Conservation (phyloP, 2,329 filamentous ascomycete genomes). For the Plenodomus biglobosus region DNA sequence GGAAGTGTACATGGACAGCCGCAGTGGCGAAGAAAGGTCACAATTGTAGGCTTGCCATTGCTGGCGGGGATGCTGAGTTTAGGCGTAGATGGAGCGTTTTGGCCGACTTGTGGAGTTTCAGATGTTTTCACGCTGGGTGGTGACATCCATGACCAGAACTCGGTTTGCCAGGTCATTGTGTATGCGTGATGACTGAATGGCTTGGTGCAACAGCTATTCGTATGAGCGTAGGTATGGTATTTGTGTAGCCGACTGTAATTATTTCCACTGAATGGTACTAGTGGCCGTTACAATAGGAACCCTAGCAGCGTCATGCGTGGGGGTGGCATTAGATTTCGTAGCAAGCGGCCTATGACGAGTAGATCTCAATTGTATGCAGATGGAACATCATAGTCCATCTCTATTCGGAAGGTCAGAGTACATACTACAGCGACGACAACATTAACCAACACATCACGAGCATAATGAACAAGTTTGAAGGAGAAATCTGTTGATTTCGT, state of each 20-base stretch:
- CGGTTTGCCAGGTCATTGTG: constrained; percentile 45
- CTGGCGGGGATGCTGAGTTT: constrained; percentile 56
- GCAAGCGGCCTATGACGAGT: neutral
- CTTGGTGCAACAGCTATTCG: neutral
- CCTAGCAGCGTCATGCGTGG: constrained; percentile 14
- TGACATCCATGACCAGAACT: constrained; percentile 48
- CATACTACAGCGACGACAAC: neutral
- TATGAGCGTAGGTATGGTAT: neutral
- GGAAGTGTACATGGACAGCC: constrained; percentile 67
- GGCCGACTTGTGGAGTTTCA: constrained; percentile 55
- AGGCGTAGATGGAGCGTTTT: constrained; percentile 57
- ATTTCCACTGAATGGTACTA: neutral
- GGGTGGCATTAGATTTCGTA: constrained; percentile 1
- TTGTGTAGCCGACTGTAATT: neutral
- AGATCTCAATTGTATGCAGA: neutral
- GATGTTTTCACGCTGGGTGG: constrained; percentile 36
- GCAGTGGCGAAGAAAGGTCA: constrained; percentile 72
- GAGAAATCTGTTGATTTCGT: constrained; percentile 37
- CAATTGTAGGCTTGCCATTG: constrained; percentile 57
- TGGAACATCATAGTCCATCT: neutral
- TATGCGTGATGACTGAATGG: neutral
- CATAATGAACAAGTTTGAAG: constrained; percentile 15
- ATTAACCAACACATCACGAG: neutral
- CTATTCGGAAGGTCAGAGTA: neutral
- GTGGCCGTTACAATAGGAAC: neutral